Evolutionary conservation across 495 filamentous ascomycete genomes (phyloP).

Genomic region (Friedmanniomyces simplex): DNA sequence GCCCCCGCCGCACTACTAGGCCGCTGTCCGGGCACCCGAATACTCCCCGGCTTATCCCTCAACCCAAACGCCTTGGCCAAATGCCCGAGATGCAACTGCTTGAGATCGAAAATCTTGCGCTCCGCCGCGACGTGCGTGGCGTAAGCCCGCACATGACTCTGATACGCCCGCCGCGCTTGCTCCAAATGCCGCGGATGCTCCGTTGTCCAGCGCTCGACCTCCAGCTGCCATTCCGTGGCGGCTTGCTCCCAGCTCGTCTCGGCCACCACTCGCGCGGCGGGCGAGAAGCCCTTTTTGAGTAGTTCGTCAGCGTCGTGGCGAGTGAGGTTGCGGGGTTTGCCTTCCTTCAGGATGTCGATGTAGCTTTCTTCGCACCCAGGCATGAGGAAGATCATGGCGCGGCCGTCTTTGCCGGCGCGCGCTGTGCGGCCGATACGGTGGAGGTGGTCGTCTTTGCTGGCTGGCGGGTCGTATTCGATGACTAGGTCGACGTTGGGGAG

Average conservation of each 20-base stretch:
- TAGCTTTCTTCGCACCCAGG: slow-evolving; percentile 89
- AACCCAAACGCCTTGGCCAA: slow-evolving; percentile 86
- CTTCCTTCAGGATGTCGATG: slow-evolving; percentile 55
- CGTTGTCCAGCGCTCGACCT: slow-evolving; percentile 60
- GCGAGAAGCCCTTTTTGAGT: slow-evolving; percentile 48
- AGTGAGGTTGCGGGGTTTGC: slow-evolving; percentile 46
- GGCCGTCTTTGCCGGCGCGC: slow-evolving; percentile 79
- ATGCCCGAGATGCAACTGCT: slow-evolving; percentile 80
- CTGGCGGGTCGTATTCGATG: slow-evolving; percentile 89
- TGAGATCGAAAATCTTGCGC: slow-evolving; percentile 76
- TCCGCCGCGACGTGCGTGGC: slow-evolving; percentile 83
- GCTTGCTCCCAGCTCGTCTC: slow-evolving; percentile 47
- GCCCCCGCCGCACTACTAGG: slow-evolving; percentile 24
- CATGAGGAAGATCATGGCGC: slow-evolving; percentile 76
- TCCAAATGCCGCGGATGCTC: slow-evolving; percentile 53
- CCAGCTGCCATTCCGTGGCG: slow-evolving; percentile 68
- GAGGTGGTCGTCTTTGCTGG: slow-evolving; percentile 79
- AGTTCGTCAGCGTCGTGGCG: slow-evolving; percentile 50
- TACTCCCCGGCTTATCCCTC: slow-evolving; percentile 76
- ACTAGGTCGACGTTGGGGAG: slow-evolving; percentile 88
- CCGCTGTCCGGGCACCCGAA: slow-evolving; percentile 57
- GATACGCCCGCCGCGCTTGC: slow-evolving; percentile 68
- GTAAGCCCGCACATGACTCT: slow-evolving; percentile 87
- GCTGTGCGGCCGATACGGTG: slow-evolving; percentile 93
- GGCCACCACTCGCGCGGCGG: slow-evolving; percentile 26